Base-by-base conservation (phyloP, 2,329 filamentous ascomycete species). In the Ceratocystis albifundus region DNA sequence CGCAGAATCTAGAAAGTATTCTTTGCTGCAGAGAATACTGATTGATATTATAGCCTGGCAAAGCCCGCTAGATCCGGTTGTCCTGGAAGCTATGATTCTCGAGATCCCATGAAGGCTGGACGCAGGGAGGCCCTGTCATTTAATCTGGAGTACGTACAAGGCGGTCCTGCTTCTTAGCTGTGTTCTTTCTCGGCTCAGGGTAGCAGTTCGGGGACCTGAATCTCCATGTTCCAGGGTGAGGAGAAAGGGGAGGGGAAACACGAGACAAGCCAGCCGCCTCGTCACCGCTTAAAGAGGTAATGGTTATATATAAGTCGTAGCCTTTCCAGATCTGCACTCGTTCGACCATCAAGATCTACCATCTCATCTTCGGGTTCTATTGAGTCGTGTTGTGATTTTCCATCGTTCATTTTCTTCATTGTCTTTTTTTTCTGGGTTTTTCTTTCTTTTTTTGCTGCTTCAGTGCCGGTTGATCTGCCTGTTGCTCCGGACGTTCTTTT, bases 401-500 rank as follows among this genome's bases (percentile, higher is more conserved):
- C 22, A n/a, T 20, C 41, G 12, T 59, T 36, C 53, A 36, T 59
- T 28, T 25, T 15, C n/a, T 48, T 22, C 2, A 28, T 62, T 55
- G 36, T 12, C 12, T n/a, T 55, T 53, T 32, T 6, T 64, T n/a
- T n/a, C n/a, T n/a, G n/a, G n/a, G n/a, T n/a, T n/a, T n/a, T n/a
- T n/a, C n/a, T n/a, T n/a, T n/a, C n/a, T 41, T n/a, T 55, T 53
- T 32, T 6, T 64, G 17, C 15, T 50, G 45, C 15, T 41, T 41
- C 30, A 50, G 46, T 36, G 62, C 25, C 53, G 36, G 53, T 59
- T 59, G 62, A 64, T 12, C 45, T 53, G 45, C 48, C 46, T 45
- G 25, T 36, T 44, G 41, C 41, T 62, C 41, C n/a, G 12, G 61
- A 48, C 61, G 22, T 48, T 62, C 61, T 62, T 62, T 62, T 62